Evolutionary conservation across 495 filamentous ascomycete species (phyloP), one percentile per base, ranked within the genome.

Genomic region (Trichoderma gamsii): DNA sequence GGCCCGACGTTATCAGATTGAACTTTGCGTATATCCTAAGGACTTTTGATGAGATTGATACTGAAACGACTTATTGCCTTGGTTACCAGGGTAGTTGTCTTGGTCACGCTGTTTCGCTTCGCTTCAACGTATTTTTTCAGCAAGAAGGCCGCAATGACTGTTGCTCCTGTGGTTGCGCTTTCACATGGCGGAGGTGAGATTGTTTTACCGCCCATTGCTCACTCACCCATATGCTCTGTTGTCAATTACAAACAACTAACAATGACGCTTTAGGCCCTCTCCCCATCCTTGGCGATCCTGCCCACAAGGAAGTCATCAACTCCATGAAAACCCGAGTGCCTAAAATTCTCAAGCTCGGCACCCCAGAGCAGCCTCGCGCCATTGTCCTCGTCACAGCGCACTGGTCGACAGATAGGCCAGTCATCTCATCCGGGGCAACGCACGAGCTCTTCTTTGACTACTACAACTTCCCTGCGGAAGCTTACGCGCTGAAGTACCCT

Each of bases 381-480:
- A 80, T 81, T 61, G 75, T 80, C 21, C 65, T 81, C 25, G 72
- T 80, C 8, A 81, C 79, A 9, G 79, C 79, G 38, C 79, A 81
- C 71, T 81, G 79, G 79, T 74, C 68, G 12, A 73, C 74, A 44
- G 66, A 70, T 18, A 64, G 69, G 8, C 75, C 75, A 5, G 76
- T 76, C 23, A 78, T 81, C 67, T 75, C 71, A 21, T 76, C 71
- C 52, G 77, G 56, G 1, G 70, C 70, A 56, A 74, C 75, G 46
- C 79, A 76, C 68, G 65, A 73, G 43, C 71, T 81, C 21, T 69
- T 69, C n/a, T 81, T 79, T 67, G 79, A 81, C 69, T 81, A 79
- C 70, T 73, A 71, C 64, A 77, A 77, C 32, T 80, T 81, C 67
- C 79, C 78, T 32, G 59, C 70, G 12, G 77, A 78, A 69, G 66